A percentile compares a stretch with the other conserved stretches of the same genome.
Evolutionary conservation across 345 rosid species (phyloP).

Genomic region (Populus ilicifolia): DNA sequence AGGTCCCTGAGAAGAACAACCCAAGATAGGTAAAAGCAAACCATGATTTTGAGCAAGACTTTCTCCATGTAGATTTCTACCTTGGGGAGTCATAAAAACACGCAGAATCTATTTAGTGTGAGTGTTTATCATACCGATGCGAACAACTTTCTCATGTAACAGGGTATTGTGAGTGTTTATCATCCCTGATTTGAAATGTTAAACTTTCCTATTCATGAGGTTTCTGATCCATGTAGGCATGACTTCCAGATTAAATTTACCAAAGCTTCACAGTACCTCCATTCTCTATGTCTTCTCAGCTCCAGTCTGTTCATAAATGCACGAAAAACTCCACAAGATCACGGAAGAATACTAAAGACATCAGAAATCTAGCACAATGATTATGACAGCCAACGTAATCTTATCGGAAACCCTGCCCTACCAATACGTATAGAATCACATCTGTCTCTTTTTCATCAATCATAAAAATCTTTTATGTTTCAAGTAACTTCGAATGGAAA

Average conservation of each 20-base stretch:
- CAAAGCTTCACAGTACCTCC: conserved; percentile 48
- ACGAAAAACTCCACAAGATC: not conserved
- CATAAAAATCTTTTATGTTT: no score
- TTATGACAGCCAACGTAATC: not conserved
- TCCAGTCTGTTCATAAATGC: conserved; percentile 61
- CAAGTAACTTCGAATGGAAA: no score
- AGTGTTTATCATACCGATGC: not conserved
- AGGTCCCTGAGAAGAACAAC: conserved; percentile 53
- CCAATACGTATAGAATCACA: not conserved
- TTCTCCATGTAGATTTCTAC: conserved; percentile 97
- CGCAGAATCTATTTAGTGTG: not conserved
- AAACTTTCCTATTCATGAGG: conserved; percentile 1
- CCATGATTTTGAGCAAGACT: conserved; percentile 24
- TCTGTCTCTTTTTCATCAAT: not conserved
- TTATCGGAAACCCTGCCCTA: not conserved
- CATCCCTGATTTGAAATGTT: conserved; percentile 46
- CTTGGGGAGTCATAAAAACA: conserved; percentile 29
- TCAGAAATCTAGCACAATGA: not conserved
- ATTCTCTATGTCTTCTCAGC: conserved; percentile 90
- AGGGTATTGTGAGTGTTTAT: not conserved
- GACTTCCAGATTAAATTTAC: not conserved
- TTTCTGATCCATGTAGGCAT: not conserved
- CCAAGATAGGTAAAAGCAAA: not conserved
- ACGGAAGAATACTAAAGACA: not conserved
- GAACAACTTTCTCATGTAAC: not conserved